Conservation (phyloP, 768 basidiomycete genomes). For the Boletus eberwhitei region DNA sequence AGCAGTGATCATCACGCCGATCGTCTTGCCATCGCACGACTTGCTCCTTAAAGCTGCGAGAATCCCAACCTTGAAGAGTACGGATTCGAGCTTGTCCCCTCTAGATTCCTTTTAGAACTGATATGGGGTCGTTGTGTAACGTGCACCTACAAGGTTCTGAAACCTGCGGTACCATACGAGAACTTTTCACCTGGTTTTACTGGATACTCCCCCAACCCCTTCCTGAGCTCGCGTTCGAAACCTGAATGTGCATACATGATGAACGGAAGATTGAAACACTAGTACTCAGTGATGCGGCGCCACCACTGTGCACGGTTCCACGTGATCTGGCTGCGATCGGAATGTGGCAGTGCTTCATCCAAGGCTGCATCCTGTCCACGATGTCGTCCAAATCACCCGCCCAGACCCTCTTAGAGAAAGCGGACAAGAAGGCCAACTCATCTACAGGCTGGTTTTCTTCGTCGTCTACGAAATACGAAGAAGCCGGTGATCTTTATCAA, state of each 20-base stretch:
- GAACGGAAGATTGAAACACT: neutral
- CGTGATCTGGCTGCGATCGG: constrained; percentile 12
- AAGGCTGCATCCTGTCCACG: constrained; percentile 12
- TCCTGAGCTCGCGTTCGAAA: constrained; percentile 43
- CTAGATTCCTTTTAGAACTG: constrained; percentile 36
- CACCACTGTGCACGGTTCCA: neutral
- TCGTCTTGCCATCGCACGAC: constrained; percentile 82
- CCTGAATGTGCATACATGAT: constrained; percentile 34
- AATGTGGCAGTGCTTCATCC: neutral
- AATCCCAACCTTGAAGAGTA: constrained; percentile 91
- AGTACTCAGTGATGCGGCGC: neutral
- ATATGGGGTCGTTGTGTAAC: constrained; percentile 3
- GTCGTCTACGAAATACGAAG: constrained; percentile 80
- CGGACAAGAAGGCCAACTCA: constrained; percentile 87
- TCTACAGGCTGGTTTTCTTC: constrained; percentile 89
- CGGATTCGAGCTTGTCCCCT: constrained; percentile 72
- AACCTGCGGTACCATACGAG: constrained; percentile 93
- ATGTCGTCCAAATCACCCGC: constrained; percentile 80
- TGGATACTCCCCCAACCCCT: constrained; percentile 58
- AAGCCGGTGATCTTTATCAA: constrained; percentile 93
- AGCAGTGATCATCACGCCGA: constrained; percentile 99
- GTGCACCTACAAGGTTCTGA: constrained; percentile 76
- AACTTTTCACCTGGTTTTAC: constrained; percentile 70
- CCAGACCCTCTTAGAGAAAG: constrained; percentile 75
- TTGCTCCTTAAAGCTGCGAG: constrained; percentile 90